Base-by-base conservation (phyloP, 2,329 filamentous ascomycete species). In the Apiospora aurea region DNA sequence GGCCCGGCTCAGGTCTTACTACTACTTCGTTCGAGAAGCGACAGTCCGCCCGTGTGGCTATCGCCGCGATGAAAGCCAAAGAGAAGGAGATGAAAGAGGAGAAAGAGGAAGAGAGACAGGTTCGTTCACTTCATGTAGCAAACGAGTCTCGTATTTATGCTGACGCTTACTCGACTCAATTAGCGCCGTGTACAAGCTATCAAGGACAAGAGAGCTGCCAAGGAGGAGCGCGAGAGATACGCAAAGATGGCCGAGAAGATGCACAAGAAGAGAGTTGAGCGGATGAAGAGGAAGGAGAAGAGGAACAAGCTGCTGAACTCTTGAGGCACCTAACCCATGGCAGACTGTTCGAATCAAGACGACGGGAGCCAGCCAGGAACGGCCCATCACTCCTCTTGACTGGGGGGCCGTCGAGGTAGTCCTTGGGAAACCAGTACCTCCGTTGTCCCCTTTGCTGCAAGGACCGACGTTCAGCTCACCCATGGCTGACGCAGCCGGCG, bases 1-100 rank as follows among this genome's bases (percentile, higher is more conserved):
- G 96, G 51, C 96, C 94, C 4, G 91, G 86, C 18, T 88, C 93
- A 13, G 94, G 95, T 38, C 88, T 95, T 76, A 64, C 57, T 4
- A 38, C 53, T 21, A 93, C 90, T 2, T 91, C 94, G 0, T 98
- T 93, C 81, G 91, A 92, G 76, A 92, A 94, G 82, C 91, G 96
- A 70, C 85, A 90, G 66, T 91, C 92, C 77, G 88, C 91, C 74
- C 90, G 94, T 69, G 89, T 91, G 74, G 88, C 91, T 10, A 88
- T 91, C 77, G 88, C 90, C 16, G 90, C 94, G n/a, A 89, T 93
- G 77, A 98, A 98, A 85, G 94, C 94, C 47, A 95, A 94, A 79
- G 96, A 98, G 85, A 95, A 94, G 83, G 95, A 98, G 82, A 91
- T 99, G 90, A 97, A 96, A 86, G 94, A 95, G 0, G 96, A 98